These are phyloP conservation scores for Phaffia rhodozyma DNA, from an alignment of 1,284 basidiomycete genomes.

Conservation along the genomic window DNA sequence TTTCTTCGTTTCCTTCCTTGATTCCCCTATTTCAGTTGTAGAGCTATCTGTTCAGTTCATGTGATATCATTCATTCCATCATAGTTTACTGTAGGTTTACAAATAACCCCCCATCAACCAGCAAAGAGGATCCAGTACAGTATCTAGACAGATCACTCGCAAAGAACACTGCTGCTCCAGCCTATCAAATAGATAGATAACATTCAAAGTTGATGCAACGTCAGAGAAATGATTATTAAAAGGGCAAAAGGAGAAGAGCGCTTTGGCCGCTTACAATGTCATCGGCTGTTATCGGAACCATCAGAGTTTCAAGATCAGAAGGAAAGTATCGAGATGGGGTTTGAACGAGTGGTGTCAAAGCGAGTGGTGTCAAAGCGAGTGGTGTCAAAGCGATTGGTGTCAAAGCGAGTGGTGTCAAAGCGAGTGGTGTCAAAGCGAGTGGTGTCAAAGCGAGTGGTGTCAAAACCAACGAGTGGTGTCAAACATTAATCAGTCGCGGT, in stretches of 20 bases:
- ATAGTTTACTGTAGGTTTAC: constrained; percentile 55
- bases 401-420: constrained; percentile 9
- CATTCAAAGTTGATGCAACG: constrained; percentile 48
- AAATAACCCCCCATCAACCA: constrained; percentile 66
- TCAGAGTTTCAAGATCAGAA: neutral
- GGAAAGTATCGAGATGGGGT: too few species aligned
- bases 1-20: too few species aligned
- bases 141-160: constrained; percentile 63
- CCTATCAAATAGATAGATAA: constrained; percentile 25
- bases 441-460: constrained; percentile 29
- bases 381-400: constrained; percentile 28
- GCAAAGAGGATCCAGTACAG: constrained; percentile 53
- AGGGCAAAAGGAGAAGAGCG: neutral
- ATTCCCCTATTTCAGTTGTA: too few species aligned
- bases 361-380: too few species aligned
- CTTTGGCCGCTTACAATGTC: neutral
- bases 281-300: too few species aligned
- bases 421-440: too few species aligned
- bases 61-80: too few species aligned
- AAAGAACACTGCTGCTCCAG: constrained; percentile 63
- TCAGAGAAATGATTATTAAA: neutral
- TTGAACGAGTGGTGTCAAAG: neutral
- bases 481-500: neutral
- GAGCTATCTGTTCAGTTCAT: too few species aligned
- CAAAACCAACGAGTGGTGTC: constrained; percentile 13